A percentile compares a stretch with the other conserved stretches of the same genome.
phyloP scores from a whole-genome alignment of 345 rosid genomes.

The Theobroma cacao region DNA sequence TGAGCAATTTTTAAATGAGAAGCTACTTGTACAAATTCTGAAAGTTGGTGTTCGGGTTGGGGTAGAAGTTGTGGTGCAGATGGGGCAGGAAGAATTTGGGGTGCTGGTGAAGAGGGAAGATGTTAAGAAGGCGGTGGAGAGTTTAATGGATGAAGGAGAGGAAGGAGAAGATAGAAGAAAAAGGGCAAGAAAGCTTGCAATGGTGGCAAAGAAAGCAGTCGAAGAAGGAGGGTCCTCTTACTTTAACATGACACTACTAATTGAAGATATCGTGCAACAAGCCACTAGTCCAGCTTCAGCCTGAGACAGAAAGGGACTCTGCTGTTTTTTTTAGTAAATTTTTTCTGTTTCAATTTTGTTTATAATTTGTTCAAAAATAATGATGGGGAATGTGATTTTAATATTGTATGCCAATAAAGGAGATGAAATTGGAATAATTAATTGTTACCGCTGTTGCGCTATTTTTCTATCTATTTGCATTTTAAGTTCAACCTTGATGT shows the following conservation, averaged over 20 bases:
- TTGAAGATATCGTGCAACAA: conserved; percentile 27
- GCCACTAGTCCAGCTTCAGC: background rate
- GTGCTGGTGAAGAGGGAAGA: conserved; percentile 41
- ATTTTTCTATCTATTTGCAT: background rate
- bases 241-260: conserved; percentile 25
- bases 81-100: conserved; percentile 54
- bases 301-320: background rate
- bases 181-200: conserved; percentile 31
- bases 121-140: conserved; percentile 33
- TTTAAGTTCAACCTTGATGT: no score
- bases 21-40: conserved; percentile 39
- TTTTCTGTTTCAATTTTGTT: background rate
- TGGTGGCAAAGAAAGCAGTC: conserved; percentile 36
- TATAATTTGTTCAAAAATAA: no score
- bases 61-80: conserved; percentile 26
- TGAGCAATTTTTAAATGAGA: conserved; percentile 66
- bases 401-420: background rate
- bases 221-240: conserved; percentile 58
- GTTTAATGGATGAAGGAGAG: conserved; percentile 41
- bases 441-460: background rate
- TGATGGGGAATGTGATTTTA: no score
- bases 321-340: background rate
- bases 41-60: conserved; percentile 51
- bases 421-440: background rate
- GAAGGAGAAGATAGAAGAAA: conserved; percentile 36